phyloP scores from a whole-genome alignment of 495 filamentous ascomycete species.

The Apiosordaria backusii region DNA sequence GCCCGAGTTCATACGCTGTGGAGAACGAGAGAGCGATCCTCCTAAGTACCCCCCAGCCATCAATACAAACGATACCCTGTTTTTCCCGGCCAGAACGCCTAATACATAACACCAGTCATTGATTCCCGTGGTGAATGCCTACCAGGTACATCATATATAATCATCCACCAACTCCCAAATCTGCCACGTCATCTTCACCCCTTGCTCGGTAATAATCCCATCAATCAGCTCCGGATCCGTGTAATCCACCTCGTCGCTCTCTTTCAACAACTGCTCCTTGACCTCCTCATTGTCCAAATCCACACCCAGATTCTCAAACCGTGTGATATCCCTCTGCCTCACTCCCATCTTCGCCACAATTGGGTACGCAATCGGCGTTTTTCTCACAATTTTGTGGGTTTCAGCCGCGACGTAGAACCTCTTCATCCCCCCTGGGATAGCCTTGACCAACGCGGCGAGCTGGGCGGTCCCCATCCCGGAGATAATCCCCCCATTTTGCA shows the following conservation, averaged over 20 bases:
- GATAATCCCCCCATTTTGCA: conserved; percentile 90
- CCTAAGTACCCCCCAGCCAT: no score
- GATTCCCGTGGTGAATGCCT: no score
- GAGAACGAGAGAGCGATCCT: no score
- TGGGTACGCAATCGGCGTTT: conserved; percentile 26
- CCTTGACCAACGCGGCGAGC: conserved; percentile 76
- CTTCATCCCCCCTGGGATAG: conserved; percentile 54
- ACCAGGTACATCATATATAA: conserved; percentile 21
- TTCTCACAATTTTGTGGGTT: conserved; percentile 68
- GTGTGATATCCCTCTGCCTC: conserved; percentile 62
- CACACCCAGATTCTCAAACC: conserved; percentile 58
- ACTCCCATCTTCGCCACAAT: conserved; percentile 40
- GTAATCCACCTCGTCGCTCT: conserved; percentile 66
- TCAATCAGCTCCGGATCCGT: conserved; percentile 51
- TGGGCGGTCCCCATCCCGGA: conserved; percentile 89
- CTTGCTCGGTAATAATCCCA: conserved; percentile 39
- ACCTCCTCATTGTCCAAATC: conserved; percentile 30
- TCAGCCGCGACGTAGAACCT: conserved; percentile 90
- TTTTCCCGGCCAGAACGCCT: no score
- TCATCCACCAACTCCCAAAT: conserved; percentile 38
- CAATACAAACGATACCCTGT: no score
- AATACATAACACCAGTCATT: no score
- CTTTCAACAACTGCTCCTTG: conserved; percentile 25
- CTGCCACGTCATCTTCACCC: conserved; percentile 39
- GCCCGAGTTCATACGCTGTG: no score